Base-by-base conservation (phyloP, 768 basidiomycete species). In the Antrodiella citrinella region DNA sequence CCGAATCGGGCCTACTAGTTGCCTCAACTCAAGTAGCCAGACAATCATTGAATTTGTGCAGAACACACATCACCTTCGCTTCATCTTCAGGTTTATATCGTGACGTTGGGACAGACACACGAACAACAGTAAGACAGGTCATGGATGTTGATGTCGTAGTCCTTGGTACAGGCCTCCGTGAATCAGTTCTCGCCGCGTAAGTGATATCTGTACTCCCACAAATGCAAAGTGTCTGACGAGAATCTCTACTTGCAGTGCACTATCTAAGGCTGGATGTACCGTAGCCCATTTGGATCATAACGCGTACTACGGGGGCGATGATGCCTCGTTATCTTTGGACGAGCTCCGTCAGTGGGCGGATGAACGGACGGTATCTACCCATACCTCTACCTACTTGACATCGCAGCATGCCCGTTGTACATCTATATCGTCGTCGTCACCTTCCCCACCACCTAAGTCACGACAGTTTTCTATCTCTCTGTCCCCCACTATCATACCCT, bases 201-300 rank as follows among this genome's bases (percentile, higher is more conserved):
- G 30, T 35, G n/a, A n/a, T n/a, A n/a, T n/a, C n/a, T n/a, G n/a
- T n/a, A n/a, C n/a, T 15, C 30, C 7, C 30, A 35, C 30, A 7
- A 35, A 35, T 35, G 30, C 15, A 7, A 7, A 35, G 15, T 35
- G 7, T 35, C 30, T 7, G 30, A 35, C 15, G 30, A 35, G 7
- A 15, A 35, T 15, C 30, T 35, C 30, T 35, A 7, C 44, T 22
- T 26, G 20, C 66, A 97, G 94, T 39, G 84, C 94, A 0, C 78
- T 98, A 41, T 82, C 94, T 0, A 93, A 91, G 66, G 81, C 88
- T 45, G 91, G 92, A 41, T 82, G 86, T 66, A 86, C 78, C 53
- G 83, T 97, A 22, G 89, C 88, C 0, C 95, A 98, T 57, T 67
- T 97, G 54, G 95, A 98, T 64, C 67, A 73, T 15, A 88, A 93